Evolutionary conservation across 768 basidiomycete species (phyloP), one percentile per base, ranked within the genome.

Genomic region (Hygrocybe coccinea): DNA sequence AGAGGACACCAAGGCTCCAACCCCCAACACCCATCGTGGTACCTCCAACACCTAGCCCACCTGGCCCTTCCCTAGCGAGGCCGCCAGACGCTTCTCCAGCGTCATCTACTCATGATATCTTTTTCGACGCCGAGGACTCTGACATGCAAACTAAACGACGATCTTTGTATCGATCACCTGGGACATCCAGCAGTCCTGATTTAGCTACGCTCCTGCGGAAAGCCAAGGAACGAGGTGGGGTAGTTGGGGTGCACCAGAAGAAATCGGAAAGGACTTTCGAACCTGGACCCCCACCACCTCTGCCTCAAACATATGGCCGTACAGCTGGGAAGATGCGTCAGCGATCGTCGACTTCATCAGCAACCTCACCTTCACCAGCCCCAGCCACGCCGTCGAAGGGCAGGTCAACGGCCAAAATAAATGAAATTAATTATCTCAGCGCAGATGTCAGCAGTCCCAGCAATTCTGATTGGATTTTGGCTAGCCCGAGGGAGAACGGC

Each of bases 151-250:
- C 81, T 7, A 89, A 89, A 68, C 81, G 91, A 44, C 81, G 91
- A 49, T 90, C 88, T 59, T 82, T 97, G 74, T 94, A 93, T 68
- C 79, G 94, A 55, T 87, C 89, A 17, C 79, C 89, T 10, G 94
- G 92, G 41, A 95, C 91, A 7, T 88, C 92, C 34, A 91, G 89
- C 62, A 92, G 88, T 65, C 95, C 94, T 24, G 94, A 97, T 71
- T 77, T 97, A 19, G 91, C 91, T 3, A 93, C 91, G 9, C 77
- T 97, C 52, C 69, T 94, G 52, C 79, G 86, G 58, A 94, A 93
- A 71, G 87, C 89, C 14, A 91, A 86, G 70, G 87, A 87, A 63
- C 75, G 79, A 49, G 82, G 82, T 17, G 79, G 74, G 0, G 71
- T 75, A 38, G 64, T 79, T 21, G 65, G 68, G 12, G 50, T 59